phyloP scores from a whole-genome alignment of 163 green algal genomes.

The Prototheca wickerhamii region DNA sequence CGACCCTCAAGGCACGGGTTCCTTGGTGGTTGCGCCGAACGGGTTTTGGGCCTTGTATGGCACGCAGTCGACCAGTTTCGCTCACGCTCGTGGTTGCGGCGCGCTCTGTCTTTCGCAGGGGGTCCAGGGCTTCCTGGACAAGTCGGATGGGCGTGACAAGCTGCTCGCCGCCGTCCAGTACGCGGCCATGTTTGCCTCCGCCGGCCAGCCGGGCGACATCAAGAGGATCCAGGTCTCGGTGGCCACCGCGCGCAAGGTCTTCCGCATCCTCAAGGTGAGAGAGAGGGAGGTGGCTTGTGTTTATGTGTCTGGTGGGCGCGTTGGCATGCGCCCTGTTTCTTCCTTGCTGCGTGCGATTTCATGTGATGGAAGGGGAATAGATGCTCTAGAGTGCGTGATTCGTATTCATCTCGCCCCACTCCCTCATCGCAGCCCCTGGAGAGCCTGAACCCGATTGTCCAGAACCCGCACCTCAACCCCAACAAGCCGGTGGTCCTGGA shows the following conservation, averaged over 20 bases:
- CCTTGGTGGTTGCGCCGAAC: no score
- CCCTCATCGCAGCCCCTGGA: conserved; percentile 62
- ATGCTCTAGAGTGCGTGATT: no score
- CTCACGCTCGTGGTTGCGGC: no score
- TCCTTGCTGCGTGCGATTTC: not conserved
- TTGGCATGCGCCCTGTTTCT: not conserved
- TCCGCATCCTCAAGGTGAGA: conserved; percentile 71
- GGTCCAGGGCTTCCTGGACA: conserved; percentile 73
- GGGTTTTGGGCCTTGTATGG: no score
- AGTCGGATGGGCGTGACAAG: conserved; percentile 88
- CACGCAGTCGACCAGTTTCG: no score
- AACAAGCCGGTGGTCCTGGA: conserved; percentile 57
- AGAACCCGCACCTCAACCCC: conserved; percentile 49
- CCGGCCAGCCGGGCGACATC: conserved; percentile 72
- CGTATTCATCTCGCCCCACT: no score
- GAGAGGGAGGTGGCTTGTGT: not conserved
- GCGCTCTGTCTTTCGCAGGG: conserved; percentile 51
- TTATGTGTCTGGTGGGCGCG: not conserved
- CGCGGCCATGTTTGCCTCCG: conserved; percentile 76
- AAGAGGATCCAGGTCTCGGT: conserved; percentile 80
- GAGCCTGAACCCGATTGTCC: conserved; percentile 59
- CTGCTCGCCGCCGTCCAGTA: conserved; percentile 85
- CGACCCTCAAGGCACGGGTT: no score
- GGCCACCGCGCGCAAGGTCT: conserved; percentile 80
- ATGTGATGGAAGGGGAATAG: not conserved